phyloP scores from a whole-genome alignment of 345 rosid genomes.

The Erucastrum elatum region DNA sequence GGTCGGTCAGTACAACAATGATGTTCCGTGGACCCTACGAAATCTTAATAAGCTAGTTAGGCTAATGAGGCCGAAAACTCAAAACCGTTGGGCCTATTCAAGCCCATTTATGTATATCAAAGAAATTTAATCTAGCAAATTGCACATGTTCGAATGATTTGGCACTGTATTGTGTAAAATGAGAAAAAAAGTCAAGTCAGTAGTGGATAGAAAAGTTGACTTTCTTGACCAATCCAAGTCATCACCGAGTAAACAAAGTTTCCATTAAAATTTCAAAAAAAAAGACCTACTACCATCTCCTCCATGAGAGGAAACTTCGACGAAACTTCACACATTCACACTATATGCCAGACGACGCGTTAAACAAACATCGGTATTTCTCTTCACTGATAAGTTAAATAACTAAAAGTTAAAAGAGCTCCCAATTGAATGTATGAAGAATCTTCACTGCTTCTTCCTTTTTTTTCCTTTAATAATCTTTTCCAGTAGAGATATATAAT shows the following conservation, averaged over 20 bases:
- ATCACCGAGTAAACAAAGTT: background rate
- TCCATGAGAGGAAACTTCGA: background rate
- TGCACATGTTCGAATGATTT: background rate
- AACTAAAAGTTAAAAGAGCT: background rate
- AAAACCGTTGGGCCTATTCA: background rate
- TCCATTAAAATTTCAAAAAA: background rate
- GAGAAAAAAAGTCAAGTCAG: background rate
- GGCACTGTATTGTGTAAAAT: background rate
- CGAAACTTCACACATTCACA: background rate
- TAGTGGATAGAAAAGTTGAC: background rate
- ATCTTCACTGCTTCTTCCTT: background rate
- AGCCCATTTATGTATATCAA: background rate
- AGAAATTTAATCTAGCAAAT: background rate
- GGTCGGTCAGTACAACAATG: constrained; percentile 56
- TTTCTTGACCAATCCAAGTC: background rate
- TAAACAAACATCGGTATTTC: background rate
- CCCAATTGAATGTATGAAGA: background rate
- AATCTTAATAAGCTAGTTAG: background rate
- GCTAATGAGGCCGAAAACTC: background rate
- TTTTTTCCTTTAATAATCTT: background rate
- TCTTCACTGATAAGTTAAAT: background rate
- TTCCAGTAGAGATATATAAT: background rate
- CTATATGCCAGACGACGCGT: background rate
- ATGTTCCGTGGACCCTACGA: constrained; percentile 78
- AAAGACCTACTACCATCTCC: background rate